Base-by-base conservation (phyloP, 805 yeast species). In the Torulaspora maleeae region DNA sequence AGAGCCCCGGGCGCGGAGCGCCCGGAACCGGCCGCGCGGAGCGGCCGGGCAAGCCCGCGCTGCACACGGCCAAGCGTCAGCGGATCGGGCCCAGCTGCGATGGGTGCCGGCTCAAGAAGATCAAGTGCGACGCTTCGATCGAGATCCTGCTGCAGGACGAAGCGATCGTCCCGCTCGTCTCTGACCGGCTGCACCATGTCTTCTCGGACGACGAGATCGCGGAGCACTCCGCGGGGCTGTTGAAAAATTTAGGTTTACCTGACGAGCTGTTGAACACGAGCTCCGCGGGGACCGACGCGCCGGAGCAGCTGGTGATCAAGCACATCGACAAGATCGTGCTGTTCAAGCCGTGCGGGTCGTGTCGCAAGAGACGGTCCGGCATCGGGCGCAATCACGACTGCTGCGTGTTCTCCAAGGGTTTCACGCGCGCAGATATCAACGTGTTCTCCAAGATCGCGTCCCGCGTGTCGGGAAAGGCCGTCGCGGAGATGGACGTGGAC, bases 51-150 rank as follows among this genome's bases (percentile, higher is more conserved):
- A 16, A 11, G 13, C n/a, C 13, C 12, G 25, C 41, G 17, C 27
- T 29, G 27, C 19, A 37, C 27, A 33, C 38, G 16, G 36, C 43
- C 20, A 58, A 64, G 43, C 59, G 88, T 54, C 90, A 83, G 64
- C 67, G 91, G 48, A 69, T 77, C 15, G 89, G 91, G 0, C 89
- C 89, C 2, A 78, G 85, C 33, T 83, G 91, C 63, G 89, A 83
- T 60, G 68, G 76, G 38, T 83, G 91, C 61, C 70, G 89, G 43
- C 58, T 76, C 12, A 73, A 87, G 46, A 83, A 83, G 59, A 83
- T 82, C 47, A 83, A 80, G 63, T 83, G 91, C 66, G 80, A 83
- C 61, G 86, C 90, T 1, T 80, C 74, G 52, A 77, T 82, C 10
- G 61, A 65, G 27, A 68, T 77, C 19, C 48, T 78, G 12, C 43